Evolutionary conservation across 345 rosid genomes (phyloP).

Genomic region (Linum tenue): DNA sequence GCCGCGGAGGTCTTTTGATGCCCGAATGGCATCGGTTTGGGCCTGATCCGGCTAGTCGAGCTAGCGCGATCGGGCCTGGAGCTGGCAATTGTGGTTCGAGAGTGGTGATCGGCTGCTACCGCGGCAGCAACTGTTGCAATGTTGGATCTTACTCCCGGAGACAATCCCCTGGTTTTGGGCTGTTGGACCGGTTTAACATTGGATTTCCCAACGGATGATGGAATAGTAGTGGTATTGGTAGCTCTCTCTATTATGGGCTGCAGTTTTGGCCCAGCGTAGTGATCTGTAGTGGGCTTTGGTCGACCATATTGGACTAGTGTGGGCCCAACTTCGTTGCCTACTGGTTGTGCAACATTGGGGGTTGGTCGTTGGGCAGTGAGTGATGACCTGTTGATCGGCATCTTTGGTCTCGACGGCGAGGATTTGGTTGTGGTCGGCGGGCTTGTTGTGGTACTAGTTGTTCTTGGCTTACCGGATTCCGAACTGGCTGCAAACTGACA

Average conservation of each 20-base stretch:
- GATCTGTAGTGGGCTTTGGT: conserved; percentile 4
- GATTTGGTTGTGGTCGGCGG: conserved; percentile 11
- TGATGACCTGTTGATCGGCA: conserved; percentile 20
- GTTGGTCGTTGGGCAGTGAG: conserved; percentile 20
- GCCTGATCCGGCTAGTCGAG: background rate
- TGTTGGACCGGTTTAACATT: conserved; percentile 12
- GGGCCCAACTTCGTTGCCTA: conserved; percentile 8
- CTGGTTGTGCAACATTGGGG: conserved; percentile 3
- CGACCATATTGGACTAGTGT: background rate
- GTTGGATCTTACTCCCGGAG: conserved; percentile 26
- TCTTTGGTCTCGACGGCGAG: conserved; percentile 23
- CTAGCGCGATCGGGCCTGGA: background rate
- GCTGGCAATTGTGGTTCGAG: too few species aligned
- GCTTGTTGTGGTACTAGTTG: background rate
- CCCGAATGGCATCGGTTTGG: background rate
- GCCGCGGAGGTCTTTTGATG: background rate
- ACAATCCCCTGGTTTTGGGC: conserved; percentile 23
- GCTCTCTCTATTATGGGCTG: background rate
- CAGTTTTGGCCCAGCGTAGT: conserved; percentile 8
- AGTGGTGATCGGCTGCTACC: background rate
- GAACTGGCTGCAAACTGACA: conserved; percentile 30
- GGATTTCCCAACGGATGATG: too few species aligned
- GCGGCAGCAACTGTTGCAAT: conserved; percentile 28
- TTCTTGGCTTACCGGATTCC: conserved; percentile 9
- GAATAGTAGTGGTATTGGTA: too few species aligned